Conservation (phyloP, 345 rosid species). For the Euphorbia tirucalli region DNA sequence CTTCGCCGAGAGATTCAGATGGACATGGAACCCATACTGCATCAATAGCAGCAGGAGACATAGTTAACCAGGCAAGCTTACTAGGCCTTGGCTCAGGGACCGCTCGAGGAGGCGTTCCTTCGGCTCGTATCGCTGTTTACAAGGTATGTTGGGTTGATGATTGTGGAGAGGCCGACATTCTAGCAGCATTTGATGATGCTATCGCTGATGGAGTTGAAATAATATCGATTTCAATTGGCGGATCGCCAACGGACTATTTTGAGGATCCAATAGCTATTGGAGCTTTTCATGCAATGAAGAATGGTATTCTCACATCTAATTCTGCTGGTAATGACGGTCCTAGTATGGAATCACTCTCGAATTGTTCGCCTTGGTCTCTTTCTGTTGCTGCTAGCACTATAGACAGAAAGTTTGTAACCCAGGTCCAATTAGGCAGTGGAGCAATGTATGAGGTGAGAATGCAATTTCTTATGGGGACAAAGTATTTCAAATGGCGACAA, state of each 20-base stretch:
- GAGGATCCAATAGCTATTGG: slow-evolving; percentile 10
- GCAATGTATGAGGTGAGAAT: slow-evolving; percentile 14
- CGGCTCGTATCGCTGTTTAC: slow-evolving; percentile 21
- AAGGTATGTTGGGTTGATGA: slow-evolving; percentile 19
- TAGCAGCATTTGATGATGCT: too few species aligned
- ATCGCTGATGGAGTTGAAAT: slow-evolving; percentile 22
- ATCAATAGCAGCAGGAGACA: slow-evolving; percentile 19
- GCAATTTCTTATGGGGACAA: not conserved
- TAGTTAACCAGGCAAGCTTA: slow-evolving; percentile 7
- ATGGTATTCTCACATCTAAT: slow-evolving; percentile 16
- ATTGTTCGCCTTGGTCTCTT: slow-evolving; percentile 34
- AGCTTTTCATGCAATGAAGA: slow-evolving; percentile 22
- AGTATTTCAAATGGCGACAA: too few species aligned
- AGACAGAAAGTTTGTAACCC: slow-evolving; percentile 23
- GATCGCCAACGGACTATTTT: not conserved
- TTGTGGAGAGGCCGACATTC: slow-evolving; percentile 21
- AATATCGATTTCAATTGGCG: slow-evolving; percentile 19
- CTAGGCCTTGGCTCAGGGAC: slow-evolving; percentile 13
- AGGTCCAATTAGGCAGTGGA: slow-evolving; percentile 25
- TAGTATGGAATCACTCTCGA: not conserved
- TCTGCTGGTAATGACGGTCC: slow-evolving; percentile 35
- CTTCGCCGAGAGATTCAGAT: slow-evolving; percentile 14
- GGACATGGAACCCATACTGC: slow-evolving; percentile 22
- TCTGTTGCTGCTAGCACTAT: slow-evolving; percentile 37
- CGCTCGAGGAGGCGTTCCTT: slow-evolving; percentile 22